Percentiles rank a stretch among this genome's conserved stretches.
phyloP scores from a whole-genome alignment of 129 eudicot species.

The Silybum marianum region DNA sequence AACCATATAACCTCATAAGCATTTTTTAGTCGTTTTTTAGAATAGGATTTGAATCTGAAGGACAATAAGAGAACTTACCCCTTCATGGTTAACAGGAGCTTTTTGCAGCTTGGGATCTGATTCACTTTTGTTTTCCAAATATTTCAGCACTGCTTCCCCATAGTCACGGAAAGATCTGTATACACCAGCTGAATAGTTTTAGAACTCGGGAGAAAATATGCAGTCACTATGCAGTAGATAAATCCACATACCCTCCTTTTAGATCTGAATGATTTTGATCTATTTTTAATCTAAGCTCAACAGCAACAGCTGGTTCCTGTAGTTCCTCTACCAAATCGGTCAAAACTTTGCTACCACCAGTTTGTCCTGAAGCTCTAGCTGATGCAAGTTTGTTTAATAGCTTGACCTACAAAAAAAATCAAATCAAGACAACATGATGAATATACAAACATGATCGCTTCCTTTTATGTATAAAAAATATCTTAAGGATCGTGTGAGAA shows the following conservation, averaged over 20 bases:
- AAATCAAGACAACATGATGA: slow-evolving; percentile 7
- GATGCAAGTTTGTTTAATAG: slow-evolving; percentile 94
- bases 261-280: slow-evolving; percentile 74
- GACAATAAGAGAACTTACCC: slow-evolving; percentile 46
- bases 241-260: slow-evolving; percentile 70
- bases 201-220: background rate
- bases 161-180: slow-evolving; percentile 90
- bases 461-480: background rate
- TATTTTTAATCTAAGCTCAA: slow-evolving; percentile 80
- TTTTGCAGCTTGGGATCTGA: slow-evolving; percentile 85
- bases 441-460: background rate
- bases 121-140: slow-evolving; percentile 58
- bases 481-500: background rate
- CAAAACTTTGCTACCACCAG: slow-evolving; percentile 87
- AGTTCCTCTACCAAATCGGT: slow-evolving; percentile 90
- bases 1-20: background rate
- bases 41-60: background rate
- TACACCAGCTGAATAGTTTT: slow-evolving; percentile 3
- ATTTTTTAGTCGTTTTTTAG: background rate
- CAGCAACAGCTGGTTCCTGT: slow-evolving; percentile 85
- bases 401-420: slow-evolving; percentile 67
- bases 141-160: slow-evolving; percentile 83
- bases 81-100: slow-evolving; percentile 92
- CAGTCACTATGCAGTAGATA: background rate
- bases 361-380: slow-evolving; percentile 88